A percentile compares a stretch with the other conserved stretches of the same genome.
These are phyloP conservation scores for Talaromyces thailandensis DNA, from an alignment of 495 filamentous ascomycete species.

Conservation along the genomic window DNA sequence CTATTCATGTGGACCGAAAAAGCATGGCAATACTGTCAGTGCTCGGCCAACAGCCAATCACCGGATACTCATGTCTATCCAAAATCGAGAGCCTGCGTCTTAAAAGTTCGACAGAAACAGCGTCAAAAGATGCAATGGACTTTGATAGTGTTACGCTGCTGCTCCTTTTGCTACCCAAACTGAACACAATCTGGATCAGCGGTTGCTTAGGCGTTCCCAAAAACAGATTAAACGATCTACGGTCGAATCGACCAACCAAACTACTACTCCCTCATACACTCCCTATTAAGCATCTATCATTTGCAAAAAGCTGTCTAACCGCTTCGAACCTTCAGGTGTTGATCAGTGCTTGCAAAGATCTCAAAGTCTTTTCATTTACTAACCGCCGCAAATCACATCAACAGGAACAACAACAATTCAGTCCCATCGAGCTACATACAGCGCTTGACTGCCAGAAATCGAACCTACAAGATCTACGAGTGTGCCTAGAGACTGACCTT, in stretches of 20 bases:
- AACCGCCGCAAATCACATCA: background rate
- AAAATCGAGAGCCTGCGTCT: conserved; percentile 2
- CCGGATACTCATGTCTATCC: background rate
- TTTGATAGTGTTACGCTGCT: background rate
- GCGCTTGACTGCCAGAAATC: background rate
- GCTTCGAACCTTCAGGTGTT: background rate
- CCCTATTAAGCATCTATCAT: background rate
- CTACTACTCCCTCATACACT: background rate
- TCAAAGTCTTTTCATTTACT: background rate
- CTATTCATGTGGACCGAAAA: background rate
- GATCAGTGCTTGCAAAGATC: background rate
- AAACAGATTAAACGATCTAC: background rate
- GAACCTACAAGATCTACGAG: background rate
- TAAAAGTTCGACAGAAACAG: background rate
- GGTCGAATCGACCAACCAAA: background rate
- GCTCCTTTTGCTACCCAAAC: background rate
- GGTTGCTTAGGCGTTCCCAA: background rate
- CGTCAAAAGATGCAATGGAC: background rate
- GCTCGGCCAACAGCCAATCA: background rate
- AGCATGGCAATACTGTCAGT: background rate
- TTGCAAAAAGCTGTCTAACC: background rate
- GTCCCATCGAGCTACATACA: background rate
- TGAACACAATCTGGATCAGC: background rate
- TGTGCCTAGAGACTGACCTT: background rate
- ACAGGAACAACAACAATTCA: background rate